Evolutionary conservation across 805 yeast species (phyloP).

Genomic region (Suhomyces sp.): DNA sequence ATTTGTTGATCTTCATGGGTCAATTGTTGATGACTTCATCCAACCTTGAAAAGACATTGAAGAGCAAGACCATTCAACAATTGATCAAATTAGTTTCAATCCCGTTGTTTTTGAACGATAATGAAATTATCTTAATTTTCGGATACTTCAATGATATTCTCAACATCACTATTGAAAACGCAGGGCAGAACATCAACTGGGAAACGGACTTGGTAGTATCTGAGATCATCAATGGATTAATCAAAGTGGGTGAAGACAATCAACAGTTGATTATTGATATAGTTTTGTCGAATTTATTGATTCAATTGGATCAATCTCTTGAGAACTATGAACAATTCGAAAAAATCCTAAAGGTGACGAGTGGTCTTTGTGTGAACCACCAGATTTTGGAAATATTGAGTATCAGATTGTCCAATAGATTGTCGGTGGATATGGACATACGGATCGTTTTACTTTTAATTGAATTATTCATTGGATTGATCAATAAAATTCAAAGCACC

Average conservation of each 20-base stretch:
- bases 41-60: conserved; percentile 63
- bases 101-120: conserved; percentile 45
- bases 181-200: conserved; percentile 16
- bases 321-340: conserved; percentile 21
- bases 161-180: conserved; percentile 37
- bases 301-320: conserved; percentile 35
- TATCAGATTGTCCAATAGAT: conserved; percentile 41
- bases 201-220: conserved; percentile 50
- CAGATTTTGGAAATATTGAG: conserved; percentile 45
- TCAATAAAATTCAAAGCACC: conserved; percentile 27
- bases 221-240: conserved; percentile 57
- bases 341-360: conserved; percentile 20
- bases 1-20: conserved; percentile 64
- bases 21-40: conserved; percentile 68
- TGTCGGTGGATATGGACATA: conserved; percentile 16
- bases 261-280: conserved; percentile 44
- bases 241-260: conserved; percentile 47
- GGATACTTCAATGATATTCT: conserved; percentile 66
- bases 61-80: conserved; percentile 65
- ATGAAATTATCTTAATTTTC: conserved; percentile 62
- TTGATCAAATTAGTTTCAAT: conserved; percentile 57
- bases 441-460: conserved; percentile 10
- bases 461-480: conserved; percentile 17
- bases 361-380: conserved; percentile 38
- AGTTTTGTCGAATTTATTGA: conserved; percentile 29